Evolutionary conservation across 306 rosid species (phyloP).

Genomic region (Quercus bicolor): DNA sequence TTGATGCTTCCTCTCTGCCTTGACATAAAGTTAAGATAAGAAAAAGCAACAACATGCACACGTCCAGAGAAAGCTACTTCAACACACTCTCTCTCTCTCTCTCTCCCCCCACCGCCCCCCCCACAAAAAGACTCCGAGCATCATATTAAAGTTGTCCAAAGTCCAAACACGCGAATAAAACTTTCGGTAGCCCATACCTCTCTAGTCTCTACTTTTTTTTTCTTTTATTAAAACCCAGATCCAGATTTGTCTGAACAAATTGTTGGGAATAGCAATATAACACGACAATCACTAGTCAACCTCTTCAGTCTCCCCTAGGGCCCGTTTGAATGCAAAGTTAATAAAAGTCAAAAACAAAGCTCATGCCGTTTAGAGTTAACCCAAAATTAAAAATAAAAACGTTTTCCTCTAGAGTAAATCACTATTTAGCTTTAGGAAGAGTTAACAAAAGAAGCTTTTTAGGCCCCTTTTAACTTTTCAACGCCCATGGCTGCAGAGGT

Average conservation of each 20-base stretch:
- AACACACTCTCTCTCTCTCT: neutral
- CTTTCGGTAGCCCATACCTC: conserved; percentile 12
- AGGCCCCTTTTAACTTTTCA: conserved; percentile 4
- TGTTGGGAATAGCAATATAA: neutral
- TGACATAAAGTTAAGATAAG: conserved; percentile 30
- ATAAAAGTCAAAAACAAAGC: neutral
- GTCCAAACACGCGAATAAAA: conserved; percentile 27
- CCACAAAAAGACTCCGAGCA: conserved; percentile 11
- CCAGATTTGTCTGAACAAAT: neutral
- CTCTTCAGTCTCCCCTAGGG: neutral
- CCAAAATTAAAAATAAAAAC: neutral
- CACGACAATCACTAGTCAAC: neutral
- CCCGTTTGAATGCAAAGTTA: neutral
- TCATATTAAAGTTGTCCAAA: conserved; percentile 32
- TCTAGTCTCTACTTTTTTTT: neutral
- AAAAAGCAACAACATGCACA: conserved; percentile 24
- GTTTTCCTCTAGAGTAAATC: conserved; percentile 6
- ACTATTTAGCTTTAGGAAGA: neutral
- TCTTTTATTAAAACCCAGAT: neutral
- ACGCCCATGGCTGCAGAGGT: neutral
- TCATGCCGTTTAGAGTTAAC: conserved; percentile 5
- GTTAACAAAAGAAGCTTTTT: conserved; percentile 13
- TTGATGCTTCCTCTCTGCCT: conserved; percentile 26
- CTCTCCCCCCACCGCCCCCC: conserved; percentile 17
- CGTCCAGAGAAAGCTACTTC: conserved; percentile 24